Evolutionary conservation across 73 alveolate species (phyloP).

Genomic region (Paramecium sonneborni): DNA sequence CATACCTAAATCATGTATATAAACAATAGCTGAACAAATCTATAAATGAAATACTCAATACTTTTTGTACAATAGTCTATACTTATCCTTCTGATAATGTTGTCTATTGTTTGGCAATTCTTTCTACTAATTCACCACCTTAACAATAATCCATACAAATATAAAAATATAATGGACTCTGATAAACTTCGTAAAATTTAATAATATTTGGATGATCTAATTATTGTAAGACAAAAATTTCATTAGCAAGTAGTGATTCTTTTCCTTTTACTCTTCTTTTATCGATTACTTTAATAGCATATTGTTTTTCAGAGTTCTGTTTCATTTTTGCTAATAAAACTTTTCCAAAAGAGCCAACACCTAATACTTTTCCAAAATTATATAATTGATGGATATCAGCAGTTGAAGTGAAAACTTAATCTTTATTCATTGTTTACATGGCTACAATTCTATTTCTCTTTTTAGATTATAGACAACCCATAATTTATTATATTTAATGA

Average conservation of each 20-base stretch:
- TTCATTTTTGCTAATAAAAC: constrained; percentile 31
- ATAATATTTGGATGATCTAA: constrained; percentile 55
- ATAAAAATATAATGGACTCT: constrained; percentile 35
- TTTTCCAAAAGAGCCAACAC: constrained; percentile 33
- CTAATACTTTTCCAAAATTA: constrained; percentile 14
- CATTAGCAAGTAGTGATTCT: constrained; percentile 38
- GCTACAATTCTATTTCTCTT: constrained; percentile 32
- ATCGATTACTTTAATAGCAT: constrained; percentile 43
- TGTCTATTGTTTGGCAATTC: not conserved
- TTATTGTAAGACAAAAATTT: constrained; percentile 1
- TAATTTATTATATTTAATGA: not conserved
- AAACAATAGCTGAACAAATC: constrained; percentile 83
- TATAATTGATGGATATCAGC: constrained; percentile 15
- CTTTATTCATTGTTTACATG: constrained; percentile 27
- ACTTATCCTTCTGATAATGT: not conserved
- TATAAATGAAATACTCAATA: not conserved
- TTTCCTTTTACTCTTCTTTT: constrained; percentile 18
- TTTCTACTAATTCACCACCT: constrained; percentile 42
- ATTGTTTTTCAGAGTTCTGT: not conserved
- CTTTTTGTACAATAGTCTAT: not conserved
- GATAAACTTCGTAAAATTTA: constrained; percentile 48
- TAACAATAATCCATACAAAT: constrained; percentile 52
- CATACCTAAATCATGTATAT: constrained; percentile 88
- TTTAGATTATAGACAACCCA: constrained; percentile 42
- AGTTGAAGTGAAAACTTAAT: constrained; percentile 42